Percentiles rank a stretch among this genome's conserved stretches.
These are phyloP conservation scores for Arachis monticola DNA, from an alignment of 331 rosid species.

Conservation along the genomic window DNA sequence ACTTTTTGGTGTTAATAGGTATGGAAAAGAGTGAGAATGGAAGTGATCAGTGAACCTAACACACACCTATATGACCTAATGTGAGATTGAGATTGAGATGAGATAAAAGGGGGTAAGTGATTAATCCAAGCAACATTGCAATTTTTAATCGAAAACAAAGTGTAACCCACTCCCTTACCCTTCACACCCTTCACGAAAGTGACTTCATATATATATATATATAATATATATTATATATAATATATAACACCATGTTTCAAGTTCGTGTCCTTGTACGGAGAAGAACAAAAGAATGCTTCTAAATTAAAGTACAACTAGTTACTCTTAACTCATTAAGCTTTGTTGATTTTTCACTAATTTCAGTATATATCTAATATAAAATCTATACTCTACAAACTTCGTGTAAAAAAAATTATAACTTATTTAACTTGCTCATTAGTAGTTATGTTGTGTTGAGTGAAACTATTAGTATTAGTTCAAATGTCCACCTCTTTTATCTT, in stretches of 20 bases:
- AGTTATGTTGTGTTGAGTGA: not conserved
- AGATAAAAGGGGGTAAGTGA: not conserved
- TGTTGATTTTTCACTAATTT: not conserved
- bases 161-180: constrained; percentile 50
- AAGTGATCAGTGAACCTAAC: constrained; percentile 59
- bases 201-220: constrained; percentile 26
- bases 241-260: not conserved
- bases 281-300: constrained; percentile 6
- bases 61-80: constrained; percentile 46
- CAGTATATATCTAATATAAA: no score
- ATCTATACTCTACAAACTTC: no score
- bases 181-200: constrained; percentile 44
- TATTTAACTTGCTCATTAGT: not conserved
- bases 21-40: constrained; percentile 40
- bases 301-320: not conserved
- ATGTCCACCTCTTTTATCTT: not conserved
- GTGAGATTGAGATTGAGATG: not conserved
- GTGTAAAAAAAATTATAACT: no score
- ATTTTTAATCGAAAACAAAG: constrained; percentile 37
- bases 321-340: not conserved
- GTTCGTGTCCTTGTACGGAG: not conserved
- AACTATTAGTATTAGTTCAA: not conserved
- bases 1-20: constrained; percentile 46
- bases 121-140: constrained; percentile 35
- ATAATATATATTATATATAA: not conserved